These are phyloP conservation scores for Septoria petroselini DNA, from an alignment of 2,329 filamentous ascomycete genomes.

Conservation along the genomic window DNA sequence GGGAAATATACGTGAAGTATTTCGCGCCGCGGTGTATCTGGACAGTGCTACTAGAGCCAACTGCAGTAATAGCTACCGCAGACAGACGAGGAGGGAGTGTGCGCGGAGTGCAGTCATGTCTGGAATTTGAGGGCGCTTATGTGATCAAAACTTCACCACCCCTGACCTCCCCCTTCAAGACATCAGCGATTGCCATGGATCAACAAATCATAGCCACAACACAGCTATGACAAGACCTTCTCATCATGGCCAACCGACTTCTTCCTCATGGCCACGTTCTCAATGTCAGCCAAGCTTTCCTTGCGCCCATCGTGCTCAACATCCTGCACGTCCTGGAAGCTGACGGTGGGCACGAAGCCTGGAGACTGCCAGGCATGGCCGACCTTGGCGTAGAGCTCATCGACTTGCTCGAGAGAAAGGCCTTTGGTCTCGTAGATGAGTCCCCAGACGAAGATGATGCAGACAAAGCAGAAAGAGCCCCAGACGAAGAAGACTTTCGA, in stretches of 20 bases:
- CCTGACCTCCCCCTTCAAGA: too few relatives aligned
- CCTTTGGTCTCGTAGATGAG: conserved; percentile 81
- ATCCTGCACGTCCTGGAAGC: conserved; percentile 48
- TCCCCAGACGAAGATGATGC: conserved; percentile 44
- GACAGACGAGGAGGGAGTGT: too few relatives aligned
- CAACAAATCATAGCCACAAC: too few relatives aligned
- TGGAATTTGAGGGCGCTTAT: too few relatives aligned
- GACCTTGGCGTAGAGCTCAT: conserved; percentile 70
- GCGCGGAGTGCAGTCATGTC: too few relatives aligned
- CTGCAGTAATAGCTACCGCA: too few relatives aligned
- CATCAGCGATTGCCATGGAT: too few relatives aligned
- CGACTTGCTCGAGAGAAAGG: conserved; percentile 75
- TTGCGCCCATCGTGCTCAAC: conserved; percentile 30
- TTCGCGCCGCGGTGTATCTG: too few relatives aligned
- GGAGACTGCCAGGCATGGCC: conserved; percentile 55
- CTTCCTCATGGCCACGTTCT: conserved; percentile 37
- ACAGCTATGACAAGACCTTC: conserved; percentile 7
- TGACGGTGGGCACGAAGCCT: conserved; percentile 50
- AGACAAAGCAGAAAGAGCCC: conserved; percentile 56
- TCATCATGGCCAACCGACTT: conserved; percentile 37
- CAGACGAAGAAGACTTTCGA: conserved; percentile 60
- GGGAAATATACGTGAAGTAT: too few relatives aligned
- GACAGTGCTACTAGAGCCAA: too few relatives aligned
- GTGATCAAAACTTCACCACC: too few relatives aligned
- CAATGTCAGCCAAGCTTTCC: conserved; percentile 35